Evolutionary conservation across 306 rosid species (phyloP), one percentile per base, ranked within the genome.

Genomic region (Biancaea sappan): DNA sequence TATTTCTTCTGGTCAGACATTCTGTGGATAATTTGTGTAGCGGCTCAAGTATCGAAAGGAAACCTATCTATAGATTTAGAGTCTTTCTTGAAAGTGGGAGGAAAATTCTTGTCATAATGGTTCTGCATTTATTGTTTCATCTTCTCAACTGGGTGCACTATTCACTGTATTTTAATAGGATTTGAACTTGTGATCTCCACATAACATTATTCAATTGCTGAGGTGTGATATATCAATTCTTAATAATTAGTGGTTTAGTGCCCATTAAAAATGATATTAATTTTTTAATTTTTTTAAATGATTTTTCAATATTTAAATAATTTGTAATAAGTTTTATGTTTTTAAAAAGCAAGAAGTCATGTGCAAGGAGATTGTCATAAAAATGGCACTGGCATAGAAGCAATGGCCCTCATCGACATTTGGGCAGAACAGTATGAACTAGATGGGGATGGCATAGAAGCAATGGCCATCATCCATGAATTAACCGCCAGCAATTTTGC

Each of bases 371-470:
- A n/a, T n/a, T n/a, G n/a, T n/a, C n/a, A n/a, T n/a, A n/a, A n/a
- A n/a, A n/a, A n/a, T n/a, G n/a, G n/a, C n/a, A n/a, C n/a, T n/a
- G n/a, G n/a, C n/a, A n/a, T n/a, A n/a, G n/a, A n/a, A n/a, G n/a
- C n/a, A n/a, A n/a, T n/a, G n/a, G 54, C 80, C 35, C 69, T 91
- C 56, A 74, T 85, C 51, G 97, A 89, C 83, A 85, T 89, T 65
- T 86, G 86, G 87, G 19, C 70, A 2, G 90, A 79, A 73, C 72
- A 79, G 26, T 58, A 90, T 48, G 46, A 52, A 22, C 77, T 80
- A 16, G 83, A 84, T 54, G 86, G 84, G 13, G 13, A 10, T 52
- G 59, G 8, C 24, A 9, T 52, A 29, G 59, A 52, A 8, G 31
- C 29, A 28, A 22, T 8, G 24, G 12, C 9, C 4, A 62, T 62